Evolutionary conservation across 345 rosid genomes (phyloP).

Genomic region (Eucalyptus caleyi): DNA sequence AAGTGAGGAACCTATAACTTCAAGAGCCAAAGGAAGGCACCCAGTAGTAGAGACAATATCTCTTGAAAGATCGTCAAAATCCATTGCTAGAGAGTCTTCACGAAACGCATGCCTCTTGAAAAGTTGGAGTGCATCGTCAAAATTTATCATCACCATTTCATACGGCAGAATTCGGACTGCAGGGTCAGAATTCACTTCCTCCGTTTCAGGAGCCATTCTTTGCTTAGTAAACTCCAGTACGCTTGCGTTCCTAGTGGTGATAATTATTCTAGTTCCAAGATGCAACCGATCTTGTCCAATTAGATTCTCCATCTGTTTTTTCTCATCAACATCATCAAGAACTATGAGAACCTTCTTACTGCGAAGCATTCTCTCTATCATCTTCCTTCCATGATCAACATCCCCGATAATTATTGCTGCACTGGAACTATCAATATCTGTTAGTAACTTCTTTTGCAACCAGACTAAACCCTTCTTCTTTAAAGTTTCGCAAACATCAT

Average conservation of each 20-base stretch:
- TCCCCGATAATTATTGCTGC: rapidly evolving
- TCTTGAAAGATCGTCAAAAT: rapidly evolving
- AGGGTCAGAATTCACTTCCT: no score
- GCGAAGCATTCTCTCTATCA: rapidly evolving
- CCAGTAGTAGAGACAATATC: rapidly evolving
- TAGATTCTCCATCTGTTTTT: no score
- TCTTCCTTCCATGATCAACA: rapidly evolving
- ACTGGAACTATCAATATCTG: rapidly evolving
- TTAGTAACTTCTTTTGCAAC: no score
- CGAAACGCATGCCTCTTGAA: rapidly evolving
- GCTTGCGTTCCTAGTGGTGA: no score
- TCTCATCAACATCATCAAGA: rapidly evolving
- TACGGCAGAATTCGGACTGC: no score
- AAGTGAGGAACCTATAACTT: no score
- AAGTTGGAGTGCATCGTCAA: no score
- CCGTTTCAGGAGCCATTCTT: no score
- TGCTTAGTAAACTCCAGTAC: no score
- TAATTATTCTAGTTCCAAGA: rapidly evolving
- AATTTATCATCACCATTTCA: no score
- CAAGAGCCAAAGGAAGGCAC: rapidly evolving
- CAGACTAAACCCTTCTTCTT: no score
- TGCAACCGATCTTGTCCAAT: rapidly evolving
- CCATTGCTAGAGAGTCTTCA: rapidly evolving
- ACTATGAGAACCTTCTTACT: rapidly evolving
- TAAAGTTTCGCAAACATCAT: rapidly evolving